These are phyloP conservation scores for Cerrena zonata DNA, from an alignment of 1,284 basidiomycete species.

Conservation along the genomic window DNA sequence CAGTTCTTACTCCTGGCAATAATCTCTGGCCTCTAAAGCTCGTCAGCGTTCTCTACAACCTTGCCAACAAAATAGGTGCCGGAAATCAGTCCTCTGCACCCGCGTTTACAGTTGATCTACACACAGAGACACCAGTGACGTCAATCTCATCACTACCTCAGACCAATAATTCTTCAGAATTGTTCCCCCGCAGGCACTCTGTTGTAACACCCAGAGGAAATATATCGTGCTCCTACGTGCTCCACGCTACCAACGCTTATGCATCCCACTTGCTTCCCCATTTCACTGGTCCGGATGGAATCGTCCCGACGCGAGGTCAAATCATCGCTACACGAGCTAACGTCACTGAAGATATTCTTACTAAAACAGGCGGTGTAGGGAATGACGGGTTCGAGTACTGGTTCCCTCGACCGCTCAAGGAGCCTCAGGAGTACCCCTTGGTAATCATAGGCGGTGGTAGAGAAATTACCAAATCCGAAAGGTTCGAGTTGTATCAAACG, in stretches of 20 bases:
- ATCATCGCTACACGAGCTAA: conserved; percentile 57
- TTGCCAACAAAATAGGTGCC: conserved; percentile 26
- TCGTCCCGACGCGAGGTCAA: conserved; percentile 74
- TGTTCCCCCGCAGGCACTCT: conserved; percentile 38
- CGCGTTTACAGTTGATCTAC: conserved; percentile 44
- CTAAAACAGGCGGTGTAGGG: conserved; percentile 17
- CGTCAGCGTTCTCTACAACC: conserved; percentile 57
- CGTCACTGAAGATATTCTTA: conserved; percentile 31
- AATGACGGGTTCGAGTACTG: conserved; percentile 69
- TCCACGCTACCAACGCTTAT: conserved; percentile 81
- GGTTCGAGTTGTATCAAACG: conserved; percentile 47
- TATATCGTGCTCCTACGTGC: conserved; percentile 51
- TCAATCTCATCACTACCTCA: conserved; percentile 29
- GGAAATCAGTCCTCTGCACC: conserved; percentile 15
- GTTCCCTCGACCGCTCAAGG: conserved; percentile 59
- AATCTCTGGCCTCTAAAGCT: conserved; percentile 79
- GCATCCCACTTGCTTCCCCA: conserved; percentile 62
- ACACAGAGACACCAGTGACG: conserved; percentile 67
- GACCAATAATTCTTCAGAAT: neutral
- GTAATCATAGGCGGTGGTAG: conserved; percentile 75
- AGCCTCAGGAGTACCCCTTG: conserved; percentile 29
- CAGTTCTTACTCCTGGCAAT: conserved; percentile 43
- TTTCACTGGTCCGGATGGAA: conserved; percentile 45
- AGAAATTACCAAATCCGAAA: conserved; percentile 39
- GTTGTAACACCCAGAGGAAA: conserved; percentile 57